Conservation (phyloP, 176 grass and related monocot genomes). For the Calamus simplicifolius region DNA sequence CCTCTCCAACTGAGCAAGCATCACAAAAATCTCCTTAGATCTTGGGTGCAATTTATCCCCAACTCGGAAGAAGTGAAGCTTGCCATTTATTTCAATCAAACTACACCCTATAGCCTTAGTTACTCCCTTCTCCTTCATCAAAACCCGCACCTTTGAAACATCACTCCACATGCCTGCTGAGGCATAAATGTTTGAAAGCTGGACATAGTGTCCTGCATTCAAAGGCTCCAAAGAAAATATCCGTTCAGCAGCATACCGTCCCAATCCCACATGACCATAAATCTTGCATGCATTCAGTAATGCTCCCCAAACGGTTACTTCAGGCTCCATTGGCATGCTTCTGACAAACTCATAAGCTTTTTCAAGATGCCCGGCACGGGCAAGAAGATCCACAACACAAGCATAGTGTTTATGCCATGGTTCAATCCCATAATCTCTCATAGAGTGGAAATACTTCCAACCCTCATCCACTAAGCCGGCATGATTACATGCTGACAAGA, state of each 20-base stretch:
- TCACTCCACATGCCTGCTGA: constrained; percentile 60
- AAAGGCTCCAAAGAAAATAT: constrained; percentile 57
- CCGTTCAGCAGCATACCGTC: constrained; percentile 30
- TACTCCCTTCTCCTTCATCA: constrained; percentile 57
- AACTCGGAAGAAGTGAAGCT: constrained; percentile 27
- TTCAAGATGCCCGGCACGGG: constrained; percentile 53
- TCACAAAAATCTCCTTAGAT: constrained; percentile 7
- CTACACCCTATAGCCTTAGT: constrained; percentile 53
- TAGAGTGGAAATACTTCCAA: constrained; percentile 61
- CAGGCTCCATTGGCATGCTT: constrained; percentile 50
- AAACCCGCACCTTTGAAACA: constrained; percentile 36
- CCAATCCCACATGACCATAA: constrained; percentile 35
- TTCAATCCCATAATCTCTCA: constrained; percentile 48
- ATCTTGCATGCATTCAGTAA: constrained; percentile 63
- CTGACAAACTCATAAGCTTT: constrained; percentile 44
- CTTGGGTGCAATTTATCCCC: constrained; percentile 13
- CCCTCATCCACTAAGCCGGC: constrained; percentile 47
- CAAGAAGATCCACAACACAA: constrained; percentile 55
- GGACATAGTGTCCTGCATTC: constrained; percentile 63
- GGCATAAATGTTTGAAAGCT: constrained; percentile 75
- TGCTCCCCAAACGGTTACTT: constrained; percentile 64
- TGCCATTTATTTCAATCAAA: constrained; percentile 30
- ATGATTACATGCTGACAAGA: constrained; percentile 60
- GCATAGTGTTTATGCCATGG: constrained; percentile 63
- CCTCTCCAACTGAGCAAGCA: constrained; percentile 17